Percentiles rank a stretch among this genome's conserved stretches.
Conservation (phyloP, 2,329 filamentous ascomycete genomes). For the Amauroascus verrucosus region DNA sequence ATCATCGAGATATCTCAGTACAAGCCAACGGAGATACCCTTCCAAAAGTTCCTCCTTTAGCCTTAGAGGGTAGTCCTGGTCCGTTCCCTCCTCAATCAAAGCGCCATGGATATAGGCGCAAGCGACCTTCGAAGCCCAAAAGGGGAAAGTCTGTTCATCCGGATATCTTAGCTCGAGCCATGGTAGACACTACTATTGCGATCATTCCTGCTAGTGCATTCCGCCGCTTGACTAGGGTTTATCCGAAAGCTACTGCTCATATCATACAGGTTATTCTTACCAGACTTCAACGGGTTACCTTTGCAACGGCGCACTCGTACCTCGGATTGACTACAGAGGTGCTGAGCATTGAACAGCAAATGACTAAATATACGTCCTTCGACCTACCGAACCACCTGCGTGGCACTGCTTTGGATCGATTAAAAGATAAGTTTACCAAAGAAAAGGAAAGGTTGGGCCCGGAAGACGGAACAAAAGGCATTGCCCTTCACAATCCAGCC, state of each 20-base stretch:
- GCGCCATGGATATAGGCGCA: slow-evolving; percentile 30
- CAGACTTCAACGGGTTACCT: slow-evolving; percentile 82
- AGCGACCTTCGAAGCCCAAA: slow-evolving; percentile 30
- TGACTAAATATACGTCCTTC: slow-evolving; percentile 85
- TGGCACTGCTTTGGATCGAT: slow-evolving; percentile 66
- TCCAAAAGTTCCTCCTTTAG: slow-evolving; percentile 62
- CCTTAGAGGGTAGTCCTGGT: slow-evolving; percentile 37
- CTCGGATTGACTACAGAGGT: slow-evolving; percentile 87
- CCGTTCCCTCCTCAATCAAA: slow-evolving; percentile 13
- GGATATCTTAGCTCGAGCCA: slow-evolving; percentile 92
- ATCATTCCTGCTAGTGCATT: slow-evolving; percentile 97
- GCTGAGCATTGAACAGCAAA: slow-evolving; percentile 79
- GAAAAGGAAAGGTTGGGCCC: slow-evolving; percentile 73
- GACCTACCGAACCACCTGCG: slow-evolving; percentile 85
- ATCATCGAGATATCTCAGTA: slow-evolving; percentile 16
- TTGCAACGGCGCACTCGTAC: slow-evolving; percentile 90
- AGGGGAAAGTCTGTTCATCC: slow-evolving; percentile 71
- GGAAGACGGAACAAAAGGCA: slow-evolving; percentile 80
- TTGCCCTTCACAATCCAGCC: slow-evolving; percentile 79
- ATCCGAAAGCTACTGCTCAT: slow-evolving; percentile 90
- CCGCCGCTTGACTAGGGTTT: slow-evolving; percentile 78
- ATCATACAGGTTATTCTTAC: slow-evolving; percentile 97
- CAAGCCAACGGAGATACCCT: slow-evolving; percentile 30
- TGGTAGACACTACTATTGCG: slow-evolving; percentile 92
- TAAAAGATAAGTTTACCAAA: slow-evolving; percentile 85